Evolutionary conservation across 2,329 filamentous ascomycete genomes (phyloP).

Genomic region (Pseudophaeomoniella oleicola): DNA sequence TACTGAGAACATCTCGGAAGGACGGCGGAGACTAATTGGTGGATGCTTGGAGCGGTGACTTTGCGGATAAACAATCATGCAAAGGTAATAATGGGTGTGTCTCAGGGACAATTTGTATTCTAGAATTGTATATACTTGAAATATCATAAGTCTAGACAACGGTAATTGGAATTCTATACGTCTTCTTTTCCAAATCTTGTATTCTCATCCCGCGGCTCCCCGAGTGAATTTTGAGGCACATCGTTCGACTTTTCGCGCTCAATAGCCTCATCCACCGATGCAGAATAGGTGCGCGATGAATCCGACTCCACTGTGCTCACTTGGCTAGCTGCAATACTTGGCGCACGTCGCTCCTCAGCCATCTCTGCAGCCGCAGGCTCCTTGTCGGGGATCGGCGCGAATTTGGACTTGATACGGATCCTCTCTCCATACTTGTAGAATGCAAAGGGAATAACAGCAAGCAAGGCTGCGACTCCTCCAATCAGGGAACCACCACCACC

Average conservation of each 20-base stretch:
- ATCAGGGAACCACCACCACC: conserved; percentile 13
- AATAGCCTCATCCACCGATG: not conserved
- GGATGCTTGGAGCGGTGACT: no score
- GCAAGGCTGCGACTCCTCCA: conserved; percentile 10
- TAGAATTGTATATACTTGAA: no score
- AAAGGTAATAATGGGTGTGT: no score
- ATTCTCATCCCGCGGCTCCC: conserved; percentile 2
- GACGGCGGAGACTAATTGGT: no score
- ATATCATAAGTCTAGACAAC: no score
- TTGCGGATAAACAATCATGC: no score
- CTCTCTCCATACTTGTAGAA: conserved; percentile 9
- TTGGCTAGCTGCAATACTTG: no score
- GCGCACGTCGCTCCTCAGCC: not conserved
- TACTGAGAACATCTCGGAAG: no score
- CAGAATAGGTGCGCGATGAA: not conserved
- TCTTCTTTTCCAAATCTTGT: conserved; percentile 3
- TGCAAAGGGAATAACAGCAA: conserved; percentile 10
- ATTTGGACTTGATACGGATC: conserved; percentile 3
- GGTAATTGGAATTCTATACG: conserved; percentile 3
- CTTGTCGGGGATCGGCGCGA: conserved; percentile 3
- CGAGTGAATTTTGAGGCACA: conserved; percentile 1
- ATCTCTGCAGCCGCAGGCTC: conserved; percentile 1
- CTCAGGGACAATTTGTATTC: no score
- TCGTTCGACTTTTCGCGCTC: not conserved
- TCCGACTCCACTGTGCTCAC: not conserved